Evolutionary conservation across 2,329 filamentous ascomycete genomes (phyloP).

Genomic region (Simplicillium aogashimaense): DNA sequence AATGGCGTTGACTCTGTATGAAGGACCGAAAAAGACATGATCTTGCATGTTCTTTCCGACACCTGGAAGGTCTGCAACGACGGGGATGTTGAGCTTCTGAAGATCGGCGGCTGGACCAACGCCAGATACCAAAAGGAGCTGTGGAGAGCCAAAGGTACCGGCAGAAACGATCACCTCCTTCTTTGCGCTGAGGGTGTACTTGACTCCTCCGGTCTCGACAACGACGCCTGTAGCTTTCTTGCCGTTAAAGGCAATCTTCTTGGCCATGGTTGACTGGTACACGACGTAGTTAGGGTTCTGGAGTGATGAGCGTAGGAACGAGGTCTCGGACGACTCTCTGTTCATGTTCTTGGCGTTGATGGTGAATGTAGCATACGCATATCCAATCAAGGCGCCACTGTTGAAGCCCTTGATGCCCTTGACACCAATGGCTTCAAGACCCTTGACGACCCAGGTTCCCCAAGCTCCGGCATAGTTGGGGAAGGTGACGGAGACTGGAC

Average conservation of each 20-base stretch:
- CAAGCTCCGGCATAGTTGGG: conserved; percentile 14
- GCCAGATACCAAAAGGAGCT: conserved; percentile 25
- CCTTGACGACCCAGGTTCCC: conserved; percentile 14
- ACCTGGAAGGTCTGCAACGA: conserved; percentile 45
- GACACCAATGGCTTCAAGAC: conserved; percentile 29
- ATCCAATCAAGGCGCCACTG: conserved; percentile 27
- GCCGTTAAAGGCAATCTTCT: conserved; percentile 28
- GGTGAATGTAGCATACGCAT: conserved; percentile 15
- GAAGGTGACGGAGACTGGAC: conserved; percentile 16
- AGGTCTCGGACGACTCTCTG: conserved; percentile 24
- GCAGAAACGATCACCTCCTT: conserved; percentile 10
- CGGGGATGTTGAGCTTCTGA: conserved; percentile 29
- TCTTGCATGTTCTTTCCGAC: conserved; percentile 69
- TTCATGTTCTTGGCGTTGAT: conserved; percentile 15
- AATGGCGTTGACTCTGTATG: conserved; percentile 16
- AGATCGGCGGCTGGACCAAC: conserved; percentile 21
- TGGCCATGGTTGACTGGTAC: conserved; percentile 25
- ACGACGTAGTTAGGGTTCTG: conserved; percentile 17
- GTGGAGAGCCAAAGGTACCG: conserved; percentile 24
- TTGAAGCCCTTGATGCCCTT: conserved; percentile 23
- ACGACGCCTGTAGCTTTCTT: conserved; percentile 25
- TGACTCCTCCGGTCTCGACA: conserved; percentile 13
- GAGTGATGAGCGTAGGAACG: conserved; percentile 20
- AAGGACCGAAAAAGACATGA: conserved; percentile 49
- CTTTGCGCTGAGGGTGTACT: conserved; percentile 4